Evolutionary conservation across 139 green algal genomes (phyloP), one percentile per base, ranked within the genome.

Genomic region (Nannochloris sp.): DNA sequence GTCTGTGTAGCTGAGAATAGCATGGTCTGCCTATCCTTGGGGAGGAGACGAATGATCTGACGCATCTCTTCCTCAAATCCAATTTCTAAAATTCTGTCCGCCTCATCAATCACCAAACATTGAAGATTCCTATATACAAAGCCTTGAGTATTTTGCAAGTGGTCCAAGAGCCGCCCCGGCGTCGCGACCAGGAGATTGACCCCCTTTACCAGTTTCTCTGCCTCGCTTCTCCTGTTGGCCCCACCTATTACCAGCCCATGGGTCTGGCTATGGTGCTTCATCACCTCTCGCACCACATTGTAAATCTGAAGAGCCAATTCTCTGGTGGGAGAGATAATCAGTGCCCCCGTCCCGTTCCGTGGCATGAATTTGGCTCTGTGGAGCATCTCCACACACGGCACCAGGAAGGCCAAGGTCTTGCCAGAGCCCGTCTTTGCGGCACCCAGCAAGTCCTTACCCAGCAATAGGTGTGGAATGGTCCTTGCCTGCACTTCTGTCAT

Each of bases 21-120:
- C 82, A 95, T 91, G 6, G 94, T 98, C 80, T 99, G 94, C 2
- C 94, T 78, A 61, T 98, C 89, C 80, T 91, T 93, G 26, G 93
- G 93, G 71, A 97, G 75, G 25, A 95, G 70, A 50, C 87, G 90
- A 57, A 98, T 77, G 73, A 98, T 97, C 72, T 96, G 85, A 1
- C 85, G 71, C 89, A 98, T 95, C 74, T 98, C 93, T 79, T 97
- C 91, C 81, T 98, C 93, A 76, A 98, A 98, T 8, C 93, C 93
- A 61, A 97, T 95, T 73, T 98, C 91, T 69, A 98, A 76, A 64
- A 97, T 97, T 49, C 92, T 84, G 69, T 98, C 92, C 3, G 92
- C 92, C 81, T 98, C 92, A 65, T 98, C 92, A 67, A 97, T 95
- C 45, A 96, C 85, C 40, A 98, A 73, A 72, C 81, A 92, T n/a